Percentiles rank a stretch among this genome's conserved stretches.
Conservation (phyloP, 371 early-diverging fungal species). For the Mortierella sp. region DNA sequence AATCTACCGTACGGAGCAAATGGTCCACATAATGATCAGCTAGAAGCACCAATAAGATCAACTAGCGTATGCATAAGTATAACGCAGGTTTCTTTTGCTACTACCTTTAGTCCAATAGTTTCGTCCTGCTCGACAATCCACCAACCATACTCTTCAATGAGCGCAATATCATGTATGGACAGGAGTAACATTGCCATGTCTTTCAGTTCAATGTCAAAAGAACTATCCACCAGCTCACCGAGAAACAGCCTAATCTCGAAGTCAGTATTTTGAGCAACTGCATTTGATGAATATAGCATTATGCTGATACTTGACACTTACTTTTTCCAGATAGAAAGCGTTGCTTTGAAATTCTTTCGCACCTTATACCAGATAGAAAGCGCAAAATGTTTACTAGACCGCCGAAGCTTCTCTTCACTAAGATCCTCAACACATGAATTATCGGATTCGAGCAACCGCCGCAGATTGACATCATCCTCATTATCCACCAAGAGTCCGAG, state of each 20-base stretch:
- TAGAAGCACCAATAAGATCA: background rate
- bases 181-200: constrained; percentile 63
- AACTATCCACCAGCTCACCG: constrained; percentile 65
- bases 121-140: constrained; percentile 69
- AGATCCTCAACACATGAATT: constrained; percentile 70
- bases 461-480: constrained; percentile 58
- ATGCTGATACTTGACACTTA: constrained; percentile 36
- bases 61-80: constrained; percentile 55
- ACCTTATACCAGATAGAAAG: constrained; percentile 74
- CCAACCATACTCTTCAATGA: constrained; percentile 71
- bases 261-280: background rate
- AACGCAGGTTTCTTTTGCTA: constrained; percentile 58
- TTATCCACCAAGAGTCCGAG: constrained; percentile 71
- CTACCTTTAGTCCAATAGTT: constrained; percentile 41
- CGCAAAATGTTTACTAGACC: constrained; percentile 69
- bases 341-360: constrained; percentile 62
- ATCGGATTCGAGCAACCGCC: constrained; percentile 61
- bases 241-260: constrained; percentile 61
- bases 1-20: constrained; percentile 38
- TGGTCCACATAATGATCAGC: background rate
- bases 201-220: constrained; percentile 65
- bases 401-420: constrained; percentile 57
- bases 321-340: constrained; percentile 79
- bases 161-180: constrained; percentile 54
- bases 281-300: background rate